phyloP scores from a whole-genome alignment of 2,329 filamentous ascomycete species.

The Paracorniculantispora psalliotae region DNA sequence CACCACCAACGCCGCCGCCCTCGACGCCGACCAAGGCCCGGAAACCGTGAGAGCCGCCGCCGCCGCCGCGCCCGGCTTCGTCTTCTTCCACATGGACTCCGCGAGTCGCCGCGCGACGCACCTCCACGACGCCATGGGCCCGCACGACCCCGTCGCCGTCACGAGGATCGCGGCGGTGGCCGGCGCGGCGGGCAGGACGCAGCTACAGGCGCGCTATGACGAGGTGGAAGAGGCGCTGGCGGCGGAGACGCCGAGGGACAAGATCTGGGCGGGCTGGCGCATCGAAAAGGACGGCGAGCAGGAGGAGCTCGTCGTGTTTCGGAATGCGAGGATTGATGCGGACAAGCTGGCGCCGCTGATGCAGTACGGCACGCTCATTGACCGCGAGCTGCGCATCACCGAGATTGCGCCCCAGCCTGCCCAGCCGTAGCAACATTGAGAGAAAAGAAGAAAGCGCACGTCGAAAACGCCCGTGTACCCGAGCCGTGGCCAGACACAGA shows the following conservation, averaged over 20 bases:
- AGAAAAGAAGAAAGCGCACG: too few species aligned
- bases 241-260: constrained; percentile 25
- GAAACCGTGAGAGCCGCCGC: constrained; percentile 25
- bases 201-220: constrained; percentile 31
- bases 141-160: constrained; percentile 31
- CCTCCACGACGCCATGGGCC: constrained; percentile 22
- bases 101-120: constrained; percentile 23
- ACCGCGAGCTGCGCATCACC: background rate
- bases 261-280: constrained; percentile 37
- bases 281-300: constrained; percentile 32
- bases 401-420: too few species aligned
- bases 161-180: constrained; percentile 29
- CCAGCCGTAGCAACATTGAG: too few species aligned
- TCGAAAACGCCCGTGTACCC: too few species aligned
- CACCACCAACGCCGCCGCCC: constrained; percentile 26
- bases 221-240: constrained; percentile 28
- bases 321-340: constrained; percentile 32
- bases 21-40: constrained; percentile 31
- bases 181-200: constrained; percentile 23
- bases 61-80: too few species aligned
- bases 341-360: constrained; percentile 25
- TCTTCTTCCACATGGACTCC: constrained; percentile 38
- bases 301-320: constrained; percentile 37
- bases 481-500: too few species aligned
- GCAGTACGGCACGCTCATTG: background rate